These are phyloP conservation scores for Alnus rubra DNA, from an alignment of 306 rosid genomes.

Conservation along the genomic window DNA sequence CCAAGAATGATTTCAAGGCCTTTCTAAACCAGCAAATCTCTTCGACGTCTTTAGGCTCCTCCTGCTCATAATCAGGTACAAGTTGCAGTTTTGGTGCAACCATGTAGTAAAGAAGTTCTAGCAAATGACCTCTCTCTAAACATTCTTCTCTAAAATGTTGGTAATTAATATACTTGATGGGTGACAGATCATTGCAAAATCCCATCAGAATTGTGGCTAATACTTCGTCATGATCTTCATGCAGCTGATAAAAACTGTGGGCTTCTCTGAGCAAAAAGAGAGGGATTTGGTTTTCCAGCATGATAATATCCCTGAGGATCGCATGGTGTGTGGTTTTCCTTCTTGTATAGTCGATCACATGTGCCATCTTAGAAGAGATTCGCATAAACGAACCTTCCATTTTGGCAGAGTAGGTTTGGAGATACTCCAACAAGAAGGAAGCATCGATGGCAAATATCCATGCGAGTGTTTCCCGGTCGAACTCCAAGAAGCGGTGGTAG, in stretches of 20 bases:
- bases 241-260: neutral
- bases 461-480: constrained; percentile 1
- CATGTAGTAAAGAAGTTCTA: constrained; percentile 11
- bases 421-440: constrained; percentile 10
- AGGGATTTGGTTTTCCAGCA: constrained; percentile 24
- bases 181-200: constrained; percentile 1
- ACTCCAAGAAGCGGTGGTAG: constrained; percentile 10
- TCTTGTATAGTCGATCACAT: neutral
- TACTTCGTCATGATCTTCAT: neutral
- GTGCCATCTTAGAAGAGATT: neutral
- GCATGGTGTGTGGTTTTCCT: neutral
- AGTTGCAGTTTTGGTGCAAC: neutral
- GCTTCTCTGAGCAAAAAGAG: constrained; percentile 12
- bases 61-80: neutral
- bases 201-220: neutral
- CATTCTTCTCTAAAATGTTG: neutral
- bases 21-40: neutral
- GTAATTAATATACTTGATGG: constrained; percentile 1
- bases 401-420: neutral
- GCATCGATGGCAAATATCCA: constrained; percentile 20
- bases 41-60: neutral
- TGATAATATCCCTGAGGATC: constrained; percentile 15
- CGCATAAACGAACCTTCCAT: neutral
- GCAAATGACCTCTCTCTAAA: constrained; percentile 10
- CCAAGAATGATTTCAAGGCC: neutral